Conservation (phyloP, 2,329 filamentous ascomycete species). For the Ophiostoma ulmi region DNA sequence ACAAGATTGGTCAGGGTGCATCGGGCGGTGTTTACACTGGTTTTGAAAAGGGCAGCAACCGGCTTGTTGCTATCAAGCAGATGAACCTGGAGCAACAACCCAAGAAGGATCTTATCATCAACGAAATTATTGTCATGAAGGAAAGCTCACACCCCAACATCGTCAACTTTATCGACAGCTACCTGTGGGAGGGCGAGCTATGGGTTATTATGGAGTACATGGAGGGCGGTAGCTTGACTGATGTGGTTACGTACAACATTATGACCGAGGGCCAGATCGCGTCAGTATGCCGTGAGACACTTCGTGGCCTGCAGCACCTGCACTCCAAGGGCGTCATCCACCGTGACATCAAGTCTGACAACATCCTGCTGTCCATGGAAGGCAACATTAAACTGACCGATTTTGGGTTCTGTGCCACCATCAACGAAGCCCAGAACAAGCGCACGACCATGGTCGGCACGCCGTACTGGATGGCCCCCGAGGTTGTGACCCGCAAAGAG, state of each 20-base stretch:
- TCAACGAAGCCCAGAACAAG: constrained; percentile 95
- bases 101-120: constrained; percentile 98
- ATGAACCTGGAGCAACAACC: constrained; percentile 99
- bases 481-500: constrained; percentile 94
- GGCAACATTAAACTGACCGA: constrained; percentile 97
- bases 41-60: constrained; percentile 75
- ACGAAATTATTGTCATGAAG: constrained; percentile 98
- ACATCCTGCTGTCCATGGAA: constrained; percentile 87
- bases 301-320: constrained; percentile 86
- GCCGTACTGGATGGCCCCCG: constrained; percentile 99
- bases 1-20: constrained; percentile 95
- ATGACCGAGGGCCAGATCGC: constrained; percentile 98
- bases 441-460: constrained; percentile 98
- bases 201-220: constrained; percentile 99
- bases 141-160: constrained; percentile 98
- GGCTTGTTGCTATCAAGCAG: constrained; percentile 95
- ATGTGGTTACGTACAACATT: constrained; percentile 98
- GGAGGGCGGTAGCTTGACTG: constrained; percentile 95
- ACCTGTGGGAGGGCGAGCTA: constrained; percentile 78
- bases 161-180: constrained; percentile 99
- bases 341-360: constrained; percentile 98
- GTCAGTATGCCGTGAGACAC: constrained; percentile 86
- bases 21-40: constrained; percentile 94
- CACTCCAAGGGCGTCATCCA: constrained; percentile 98
- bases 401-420: constrained; percentile 97